Evolutionary conservation across 2,329 filamentous ascomycete genomes (phyloP).

Genomic region (Cladophialophora bantiana): DNA sequence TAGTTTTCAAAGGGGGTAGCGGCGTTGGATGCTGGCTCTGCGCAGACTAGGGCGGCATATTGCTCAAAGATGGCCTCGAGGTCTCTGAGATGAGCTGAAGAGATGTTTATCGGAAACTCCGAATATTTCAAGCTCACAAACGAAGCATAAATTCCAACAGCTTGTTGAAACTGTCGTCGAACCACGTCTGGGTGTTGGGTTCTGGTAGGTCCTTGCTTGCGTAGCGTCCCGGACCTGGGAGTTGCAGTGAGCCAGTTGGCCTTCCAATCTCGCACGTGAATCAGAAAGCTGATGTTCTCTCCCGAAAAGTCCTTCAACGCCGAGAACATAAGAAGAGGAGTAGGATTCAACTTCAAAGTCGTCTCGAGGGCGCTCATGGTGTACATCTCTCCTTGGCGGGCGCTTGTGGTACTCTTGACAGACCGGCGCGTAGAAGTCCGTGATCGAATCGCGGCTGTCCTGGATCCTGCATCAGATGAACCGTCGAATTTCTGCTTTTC

Average conservation of each 20-base stretch:
- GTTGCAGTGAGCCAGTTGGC: slow-evolving; percentile 42
- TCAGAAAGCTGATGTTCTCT: slow-evolving; percentile 73
- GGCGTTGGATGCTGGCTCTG: slow-evolving; percentile 52
- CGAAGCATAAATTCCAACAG: slow-evolving; percentile 66
- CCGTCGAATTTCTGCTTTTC: slow-evolving; percentile 44
- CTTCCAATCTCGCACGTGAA: slow-evolving; percentile 65
- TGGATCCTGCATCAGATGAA: slow-evolving; percentile 44
- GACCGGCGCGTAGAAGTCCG: slow-evolving; percentile 46
- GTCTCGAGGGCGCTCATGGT: slow-evolving; percentile 69
- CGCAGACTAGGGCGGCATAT: slow-evolving; percentile 54
- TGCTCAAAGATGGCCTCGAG: slow-evolving; percentile 65
- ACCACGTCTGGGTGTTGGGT: slow-evolving; percentile 41
- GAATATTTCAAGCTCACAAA: slow-evolving; percentile 68
- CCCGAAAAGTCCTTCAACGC: slow-evolving; percentile 72
- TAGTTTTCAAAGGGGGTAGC: slow-evolving; percentile 48
- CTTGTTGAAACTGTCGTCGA: slow-evolving; percentile 64
- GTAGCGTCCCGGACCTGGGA: slow-evolving; percentile 27
- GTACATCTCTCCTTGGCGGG: slow-evolving; percentile 56
- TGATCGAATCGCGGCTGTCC: slow-evolving; percentile 41
- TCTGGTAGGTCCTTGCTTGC: slow-evolving; percentile 39
- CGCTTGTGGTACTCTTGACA: slow-evolving; percentile 46
- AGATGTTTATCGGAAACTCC: slow-evolving; percentile 72
- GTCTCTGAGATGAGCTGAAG: slow-evolving; percentile 61
- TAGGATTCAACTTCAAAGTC: slow-evolving; percentile 64
- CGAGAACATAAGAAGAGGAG: slow-evolving; percentile 68